These are phyloP conservation scores for Mycena leptocephala DNA, from an alignment of 768 basidiomycete species.

Conservation along the genomic window DNA sequence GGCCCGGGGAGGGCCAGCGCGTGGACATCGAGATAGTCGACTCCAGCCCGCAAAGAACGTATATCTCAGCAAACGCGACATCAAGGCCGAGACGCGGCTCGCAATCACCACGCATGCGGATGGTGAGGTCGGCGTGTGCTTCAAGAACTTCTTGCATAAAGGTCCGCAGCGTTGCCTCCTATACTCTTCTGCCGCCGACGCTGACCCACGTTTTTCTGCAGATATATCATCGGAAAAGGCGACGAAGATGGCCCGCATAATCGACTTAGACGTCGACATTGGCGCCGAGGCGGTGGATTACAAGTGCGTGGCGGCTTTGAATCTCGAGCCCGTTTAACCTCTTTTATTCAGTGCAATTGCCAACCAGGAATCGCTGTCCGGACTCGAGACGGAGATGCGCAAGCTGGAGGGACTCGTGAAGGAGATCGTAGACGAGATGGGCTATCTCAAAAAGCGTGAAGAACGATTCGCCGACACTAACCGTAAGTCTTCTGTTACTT, in stretches of 20 bases:
- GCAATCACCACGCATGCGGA: constrained; percentile 95
- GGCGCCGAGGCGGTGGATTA: constrained; percentile 99
- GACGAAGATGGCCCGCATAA: constrained; percentile 70
- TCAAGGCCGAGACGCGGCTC: constrained; percentile 92
- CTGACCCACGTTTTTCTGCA: constrained; percentile 39
- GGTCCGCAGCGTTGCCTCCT: constrained; percentile 63
- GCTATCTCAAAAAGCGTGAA: constrained; percentile 93
- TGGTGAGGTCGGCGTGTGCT: constrained; percentile 96
- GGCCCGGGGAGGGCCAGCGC: constrained; percentile 81
- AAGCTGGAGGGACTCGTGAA: constrained; percentile 96
- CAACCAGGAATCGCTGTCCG: constrained; percentile 96
- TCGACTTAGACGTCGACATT: constrained; percentile 98
- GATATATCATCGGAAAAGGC: constrained; percentile 65
- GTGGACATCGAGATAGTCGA: constrained; percentile 97
- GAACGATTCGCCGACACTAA: constrained; percentile 92
- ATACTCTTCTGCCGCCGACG: not conserved
- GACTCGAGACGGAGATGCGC: constrained; percentile 97
- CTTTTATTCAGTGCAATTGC: constrained; percentile 86
- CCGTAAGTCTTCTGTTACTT: constrained; percentile 65
- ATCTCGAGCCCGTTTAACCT: constrained; percentile 9
- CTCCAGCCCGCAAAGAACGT: constrained; percentile 89
- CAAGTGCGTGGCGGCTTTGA: constrained; percentile 76
- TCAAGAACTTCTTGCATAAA: constrained; percentile 84
- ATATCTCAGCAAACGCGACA: constrained; percentile 90
- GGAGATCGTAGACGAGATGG: constrained; percentile 95